Conservation (phyloP, 176 grass and related monocot genomes). For the Triticum dicoccoides region DNA sequence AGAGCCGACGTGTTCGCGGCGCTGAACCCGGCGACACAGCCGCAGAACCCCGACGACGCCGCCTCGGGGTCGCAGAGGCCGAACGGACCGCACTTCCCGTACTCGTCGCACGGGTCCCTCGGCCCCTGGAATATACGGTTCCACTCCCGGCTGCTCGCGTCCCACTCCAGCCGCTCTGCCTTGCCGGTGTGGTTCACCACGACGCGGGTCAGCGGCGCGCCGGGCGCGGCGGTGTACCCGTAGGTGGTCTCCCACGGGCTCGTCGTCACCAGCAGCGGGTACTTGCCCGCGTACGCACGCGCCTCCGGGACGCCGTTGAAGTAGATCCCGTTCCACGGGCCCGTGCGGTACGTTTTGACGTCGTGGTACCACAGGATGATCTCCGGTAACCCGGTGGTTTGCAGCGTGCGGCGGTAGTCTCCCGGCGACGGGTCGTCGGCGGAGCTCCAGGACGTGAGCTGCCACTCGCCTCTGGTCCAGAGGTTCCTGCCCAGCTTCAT, state of each 20-base stretch:
- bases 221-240: neutral
- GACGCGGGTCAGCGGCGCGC: slow-evolving; percentile 19
- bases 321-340: slow-evolving; percentile 17
- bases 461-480: slow-evolving; percentile 30
- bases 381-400: slow-evolving; percentile 22
- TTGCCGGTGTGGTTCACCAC: slow-evolving; percentile 3
- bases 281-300: neutral
- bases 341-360: neutral
- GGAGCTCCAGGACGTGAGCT: neutral
- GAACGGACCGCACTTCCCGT: slow-evolving; percentile 42
- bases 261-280: neutral
- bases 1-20: neutral
- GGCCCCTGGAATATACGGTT: neutral
- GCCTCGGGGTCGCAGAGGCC: slow-evolving; percentile 36
- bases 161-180: slow-evolving; percentile 36
- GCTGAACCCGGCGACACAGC: slow-evolving; percentile 40
- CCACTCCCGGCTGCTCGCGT: neutral
- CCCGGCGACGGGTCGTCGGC: slow-evolving; percentile 36
- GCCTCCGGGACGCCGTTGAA: slow-evolving; percentile 49
- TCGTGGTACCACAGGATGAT: neutral
- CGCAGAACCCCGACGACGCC: slow-evolving; percentile 12
- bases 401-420: neutral
- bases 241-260: slow-evolving; percentile 22
- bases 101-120: slow-evolving; percentile 9
- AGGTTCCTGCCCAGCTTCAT: slow-evolving; percentile 21